These are phyloP conservation scores for Trichoderma breve DNA, from an alignment of 2,329 filamentous ascomycete genomes.

Conservation along the genomic window DNA sequence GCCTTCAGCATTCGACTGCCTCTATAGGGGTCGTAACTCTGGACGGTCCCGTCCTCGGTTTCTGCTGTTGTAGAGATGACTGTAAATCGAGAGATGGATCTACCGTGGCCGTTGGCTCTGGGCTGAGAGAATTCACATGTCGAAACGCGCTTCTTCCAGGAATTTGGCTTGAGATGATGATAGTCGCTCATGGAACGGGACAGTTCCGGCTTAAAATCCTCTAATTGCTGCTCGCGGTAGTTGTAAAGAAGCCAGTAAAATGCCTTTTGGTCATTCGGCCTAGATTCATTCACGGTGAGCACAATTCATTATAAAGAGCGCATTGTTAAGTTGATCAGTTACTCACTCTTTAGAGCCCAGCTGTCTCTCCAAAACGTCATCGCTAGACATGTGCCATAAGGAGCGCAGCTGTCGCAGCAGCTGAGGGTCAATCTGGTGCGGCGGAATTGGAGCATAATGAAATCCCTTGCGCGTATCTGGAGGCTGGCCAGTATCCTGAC, in stretches of 20 bases:
- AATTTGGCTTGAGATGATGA: slow-evolving; percentile 67
- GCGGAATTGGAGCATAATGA: slow-evolving; percentile 55
- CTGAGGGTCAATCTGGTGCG: slow-evolving; percentile 73
- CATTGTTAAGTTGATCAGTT: not conserved
- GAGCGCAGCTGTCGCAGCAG: slow-evolving; percentile 83
- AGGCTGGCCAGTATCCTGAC: slow-evolving; percentile 52
- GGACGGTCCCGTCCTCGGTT: slow-evolving; percentile 47
- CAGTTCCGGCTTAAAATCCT: slow-evolving; percentile 80
- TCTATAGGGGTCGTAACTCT: slow-evolving; percentile 83
- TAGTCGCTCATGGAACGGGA: slow-evolving; percentile 89
- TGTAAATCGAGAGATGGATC: slow-evolving; percentile 60
- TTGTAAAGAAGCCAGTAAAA: slow-evolving; percentile 85
- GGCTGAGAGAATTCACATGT: slow-evolving; percentile 58
- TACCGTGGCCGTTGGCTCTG: slow-evolving; percentile 46
- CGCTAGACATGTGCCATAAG: slow-evolving; percentile 83
- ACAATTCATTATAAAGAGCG: not conserved
- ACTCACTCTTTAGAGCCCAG: slow-evolving; percentile 65
- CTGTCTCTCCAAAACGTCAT: slow-evolving; percentile 67
- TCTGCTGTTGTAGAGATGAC: slow-evolving; percentile 63
- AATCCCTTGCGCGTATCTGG: slow-evolving; percentile 60
- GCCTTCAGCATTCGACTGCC: slow-evolving; percentile 55
- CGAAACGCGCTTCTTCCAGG: slow-evolving; percentile 59
- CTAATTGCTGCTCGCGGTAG: slow-evolving; percentile 79
- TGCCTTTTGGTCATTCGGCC: slow-evolving; percentile 84
- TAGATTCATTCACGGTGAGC: slow-evolving; percentile 36